Base-by-base conservation (phyloP, 2,329 filamentous ascomycete genomes). In the Bimuria novae-zelandiae region DNA sequence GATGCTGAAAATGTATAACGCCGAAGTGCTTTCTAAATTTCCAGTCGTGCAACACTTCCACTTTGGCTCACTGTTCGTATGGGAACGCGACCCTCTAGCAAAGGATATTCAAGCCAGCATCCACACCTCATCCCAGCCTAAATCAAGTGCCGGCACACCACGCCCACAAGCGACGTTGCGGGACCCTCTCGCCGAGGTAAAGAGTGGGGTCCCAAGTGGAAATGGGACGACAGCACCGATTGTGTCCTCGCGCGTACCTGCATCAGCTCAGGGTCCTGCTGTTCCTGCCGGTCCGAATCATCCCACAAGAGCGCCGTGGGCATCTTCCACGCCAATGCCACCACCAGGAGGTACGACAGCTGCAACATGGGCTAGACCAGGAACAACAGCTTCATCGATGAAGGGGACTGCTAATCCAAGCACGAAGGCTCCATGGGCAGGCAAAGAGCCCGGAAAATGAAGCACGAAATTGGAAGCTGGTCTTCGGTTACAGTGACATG, bases 1-100 rank as follows among this genome's bases (percentile, higher is more conserved):
- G 46, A 97, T 99, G 94, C 85, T 99, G 67, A 99, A 97, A 76
- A 99, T 99, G 94, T 99, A 93, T 77, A 92, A 95, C 62, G 94
- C 90, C 16, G 94, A 99, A 77, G 94, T 99, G 3, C 80, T 99
- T 12, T 90, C 89, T 33, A 99, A 99, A 74, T 97, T 97, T 69
- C 94, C 94, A 2, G 94, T 99, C 2, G 91, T 99, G n/a, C 94
- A 99, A 75, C 94, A 99, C 75, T 97, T 81, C 53, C 77, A 75
- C 3, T 80, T 81, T 51, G 79, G 79, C 16, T 78, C 77, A n/a
- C 64, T 81, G 10, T 80, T 80, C 57, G 57, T 61, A 32, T 81
- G 79, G 77, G 74, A 78, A 57, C 58, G 64, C n/a, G 77, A 81
- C 55, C 74, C 77, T 0, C 59, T 66, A 7, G 77, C 77, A 14